A percentile compares a stretch with the other conserved stretches of the same genome.
Evolutionary conservation across 1,284 basidiomycete genomes (phyloP).

Genomic region (Microbotryum silenes-acaulis): DNA sequence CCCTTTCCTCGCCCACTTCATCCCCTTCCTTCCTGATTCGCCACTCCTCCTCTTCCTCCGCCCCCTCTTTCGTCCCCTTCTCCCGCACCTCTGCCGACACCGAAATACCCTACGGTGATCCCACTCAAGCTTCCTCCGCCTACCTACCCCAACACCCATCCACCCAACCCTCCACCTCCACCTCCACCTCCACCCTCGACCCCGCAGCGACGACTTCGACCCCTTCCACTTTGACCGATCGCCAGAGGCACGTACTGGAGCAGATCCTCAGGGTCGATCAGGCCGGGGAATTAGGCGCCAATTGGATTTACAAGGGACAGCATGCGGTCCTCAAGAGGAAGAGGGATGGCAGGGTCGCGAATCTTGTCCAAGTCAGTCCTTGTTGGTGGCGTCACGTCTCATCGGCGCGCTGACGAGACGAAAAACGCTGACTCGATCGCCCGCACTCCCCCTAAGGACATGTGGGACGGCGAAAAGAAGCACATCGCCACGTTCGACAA

Average conservation of each 20-base stretch:
- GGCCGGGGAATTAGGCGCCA: constrained; percentile 85
- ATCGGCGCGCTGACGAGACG: background rate
- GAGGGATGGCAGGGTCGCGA: constrained; percentile 54
- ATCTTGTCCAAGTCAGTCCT: constrained; percentile 62
- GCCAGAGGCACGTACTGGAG: constrained; percentile 40
- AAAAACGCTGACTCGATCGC: background rate
- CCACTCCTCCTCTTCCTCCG: background rate
- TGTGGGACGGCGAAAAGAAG: constrained; percentile 96
- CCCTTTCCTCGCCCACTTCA: constrained; percentile 2
- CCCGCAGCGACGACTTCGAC: constrained; percentile 36
- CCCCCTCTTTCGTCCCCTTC: constrained; percentile 18
- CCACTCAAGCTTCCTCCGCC: constrained; percentile 11
- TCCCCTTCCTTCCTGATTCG: background rate
- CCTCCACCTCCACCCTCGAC: constrained; percentile 5
- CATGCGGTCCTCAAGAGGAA: constrained; percentile 50
- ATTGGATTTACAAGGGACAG: constrained; percentile 86
- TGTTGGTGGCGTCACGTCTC: background rate
- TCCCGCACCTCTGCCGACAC: constrained; percentile 29
- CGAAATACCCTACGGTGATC: constrained; percentile 24
- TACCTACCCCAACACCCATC: constrained; percentile 10
- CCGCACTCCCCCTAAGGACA: constrained; percentile 55
- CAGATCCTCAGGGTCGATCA: constrained; percentile 70
- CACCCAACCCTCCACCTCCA: background rate
- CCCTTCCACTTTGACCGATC: constrained; percentile 36
- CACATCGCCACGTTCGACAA: constrained; percentile 80